Base-by-base conservation (phyloP, 345 rosid genomes). In the Bretschneidera sinensis region DNA sequence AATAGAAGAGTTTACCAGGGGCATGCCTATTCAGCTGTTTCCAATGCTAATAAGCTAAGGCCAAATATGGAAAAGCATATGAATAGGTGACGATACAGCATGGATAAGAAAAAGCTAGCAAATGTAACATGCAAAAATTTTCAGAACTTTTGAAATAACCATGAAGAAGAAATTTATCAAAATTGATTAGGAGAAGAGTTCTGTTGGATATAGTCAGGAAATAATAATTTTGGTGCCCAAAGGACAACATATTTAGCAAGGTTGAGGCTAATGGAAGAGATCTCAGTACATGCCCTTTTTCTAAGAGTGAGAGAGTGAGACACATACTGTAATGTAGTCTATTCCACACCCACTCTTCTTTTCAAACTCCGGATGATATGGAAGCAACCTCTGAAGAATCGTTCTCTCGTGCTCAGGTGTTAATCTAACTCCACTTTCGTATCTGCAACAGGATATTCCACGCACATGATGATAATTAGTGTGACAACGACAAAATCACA, bases 301-400 rank as follows among this genome's bases (percentile, higher is more conserved):
- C 2, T 5, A 18, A n/a, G n/a, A n/a, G n/a, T n/a, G n/a, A n/a
- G n/a, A 61, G 57, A 16, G 51, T n/a, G 13, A 31, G 48, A 56
- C 61, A 63, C 83, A 61, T 83, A 94, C 96, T 58, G 86, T 86
- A 65, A 90, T 82, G 66, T 78, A 81, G 72, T 85, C 95, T 52
- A 90, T 81, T 56, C 99, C 97, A 67, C 83, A 78, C 24, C 99
- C 99, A 5, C 82, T 81, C 79, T 94, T 94, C 81, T 81, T 79
- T 65, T 88, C 80, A 43, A 22, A 78, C 23, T 82, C 91, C 0
- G 96, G 97, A 74, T 94, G 99, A 71, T 80, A 78, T 1, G 95
- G 91, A 79, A 94, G 97, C 67, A 94, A 65, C 77, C 76, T 86
- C 67, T 94, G 92, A 11, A 80, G 65, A 43, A 94, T 82, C 0